Conservation (phyloP, 148 eudicot genomes). For the Polygonum maritimum region DNA sequence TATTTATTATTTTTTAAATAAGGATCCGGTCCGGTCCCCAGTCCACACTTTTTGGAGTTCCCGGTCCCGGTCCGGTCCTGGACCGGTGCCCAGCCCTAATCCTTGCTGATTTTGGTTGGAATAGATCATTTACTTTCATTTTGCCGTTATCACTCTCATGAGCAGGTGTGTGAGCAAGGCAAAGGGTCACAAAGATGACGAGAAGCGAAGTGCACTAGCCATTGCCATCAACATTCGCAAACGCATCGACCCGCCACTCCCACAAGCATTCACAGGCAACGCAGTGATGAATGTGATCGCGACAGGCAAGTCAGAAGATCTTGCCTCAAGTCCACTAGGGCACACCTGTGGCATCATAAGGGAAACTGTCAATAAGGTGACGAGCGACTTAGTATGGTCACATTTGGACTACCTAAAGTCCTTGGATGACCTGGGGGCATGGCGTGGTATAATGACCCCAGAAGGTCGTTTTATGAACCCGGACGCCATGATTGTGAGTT, state of each 20-base stretch:
- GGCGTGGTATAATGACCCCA: background rate
- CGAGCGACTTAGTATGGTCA: background rate
- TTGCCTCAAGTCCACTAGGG: background rate
- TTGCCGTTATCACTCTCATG: too few species aligned
- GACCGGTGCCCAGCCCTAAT: too few species aligned
- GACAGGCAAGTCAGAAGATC: background rate
- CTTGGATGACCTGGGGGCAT: background rate
- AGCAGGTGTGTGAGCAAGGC: background rate
- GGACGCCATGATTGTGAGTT: background rate
- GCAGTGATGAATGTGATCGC: background rate
- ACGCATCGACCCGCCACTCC: background rate
- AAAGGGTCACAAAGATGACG: background rate
- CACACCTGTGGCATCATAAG: background rate
- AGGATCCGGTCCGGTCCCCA: too few species aligned
- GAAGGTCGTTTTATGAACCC: background rate
- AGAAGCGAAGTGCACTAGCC: background rate
- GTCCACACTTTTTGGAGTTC: too few species aligned
- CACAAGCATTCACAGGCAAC: background rate
- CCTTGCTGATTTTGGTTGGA: too few species aligned
- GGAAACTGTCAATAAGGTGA: background rate
- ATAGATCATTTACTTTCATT: too few species aligned
- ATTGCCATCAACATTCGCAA: background rate
- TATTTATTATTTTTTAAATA: too few species aligned
- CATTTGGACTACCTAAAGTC: background rate
- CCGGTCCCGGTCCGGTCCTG: too few species aligned